A percentile compares a stretch with the other conserved stretches of the same genome.
Evolutionary conservation across 2,329 filamentous ascomycete genomes (phyloP).

Genomic region (Colletotrichum karsti): DNA sequence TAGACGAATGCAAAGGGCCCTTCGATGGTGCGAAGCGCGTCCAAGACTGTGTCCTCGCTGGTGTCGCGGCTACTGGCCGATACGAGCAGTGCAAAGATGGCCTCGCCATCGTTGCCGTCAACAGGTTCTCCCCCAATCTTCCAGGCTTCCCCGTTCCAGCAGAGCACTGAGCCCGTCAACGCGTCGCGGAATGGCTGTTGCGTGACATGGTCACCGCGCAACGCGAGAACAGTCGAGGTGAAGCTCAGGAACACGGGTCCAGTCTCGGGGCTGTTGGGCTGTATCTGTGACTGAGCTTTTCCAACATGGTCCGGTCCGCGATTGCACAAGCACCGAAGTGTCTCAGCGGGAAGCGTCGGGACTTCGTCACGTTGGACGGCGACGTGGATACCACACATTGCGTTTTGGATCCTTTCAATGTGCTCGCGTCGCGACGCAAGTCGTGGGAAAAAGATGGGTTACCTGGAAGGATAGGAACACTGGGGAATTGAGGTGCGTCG

Average conservation of each 20-base stretch:
- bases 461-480: no score
- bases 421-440: no score
- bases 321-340: constrained; percentile 58
- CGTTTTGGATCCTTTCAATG: no score
- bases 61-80: constrained; percentile 43
- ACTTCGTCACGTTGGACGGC: constrained; percentile 50
- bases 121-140: constrained; percentile 67
- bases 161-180: constrained; percentile 72
- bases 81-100: constrained; percentile 70
- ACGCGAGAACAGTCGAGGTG: constrained; percentile 85
- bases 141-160: constrained; percentile 99
- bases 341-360: constrained; percentile 40
- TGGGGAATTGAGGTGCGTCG: no score
- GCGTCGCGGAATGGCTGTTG: constrained; percentile 76
- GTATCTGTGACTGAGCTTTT: constrained; percentile 40
- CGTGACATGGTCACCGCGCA: constrained; percentile 79
- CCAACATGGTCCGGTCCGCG: constrained; percentile 69
- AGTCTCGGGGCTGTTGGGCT: constrained; percentile 35
- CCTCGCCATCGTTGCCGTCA: constrained; percentile 80
- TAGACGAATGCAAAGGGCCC: constrained; percentile 94
- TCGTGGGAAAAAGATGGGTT: no score
- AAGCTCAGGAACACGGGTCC: constrained; percentile 64
- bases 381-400: constrained; percentile 71
- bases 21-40: constrained; percentile 68
- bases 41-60: constrained; percentile 49